phyloP scores from a whole-genome alignment of 2,329 filamentous ascomycete genomes.

The Penicillium sclerotigenum region DNA sequence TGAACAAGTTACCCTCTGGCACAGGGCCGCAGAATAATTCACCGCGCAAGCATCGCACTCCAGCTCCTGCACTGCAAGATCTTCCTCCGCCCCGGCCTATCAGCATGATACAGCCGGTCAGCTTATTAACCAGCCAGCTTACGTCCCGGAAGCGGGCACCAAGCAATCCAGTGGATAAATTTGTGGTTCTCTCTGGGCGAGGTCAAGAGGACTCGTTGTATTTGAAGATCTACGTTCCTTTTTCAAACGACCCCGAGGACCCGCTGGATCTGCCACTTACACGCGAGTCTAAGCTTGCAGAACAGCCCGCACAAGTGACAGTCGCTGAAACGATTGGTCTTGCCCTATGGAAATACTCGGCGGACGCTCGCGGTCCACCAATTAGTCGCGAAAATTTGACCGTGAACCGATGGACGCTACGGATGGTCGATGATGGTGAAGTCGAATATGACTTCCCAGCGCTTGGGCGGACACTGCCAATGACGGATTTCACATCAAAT shows the following conservation, averaged over 20 bases:
- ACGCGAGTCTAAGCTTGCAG: slow-evolving; percentile 54
- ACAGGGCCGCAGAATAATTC: slow-evolving; percentile 42
- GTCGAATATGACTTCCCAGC: slow-evolving; percentile 65
- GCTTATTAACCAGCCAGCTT: slow-evolving; percentile 57
- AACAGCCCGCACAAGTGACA: slow-evolving; percentile 48
- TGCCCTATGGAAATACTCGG: slow-evolving; percentile 59
- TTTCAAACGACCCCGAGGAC: slow-evolving; percentile 54
- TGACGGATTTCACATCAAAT: slow-evolving; percentile 65
- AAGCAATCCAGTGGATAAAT: slow-evolving; percentile 60
- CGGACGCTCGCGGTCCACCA: slow-evolving; percentile 55
- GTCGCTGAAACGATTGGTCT: slow-evolving; percentile 64
- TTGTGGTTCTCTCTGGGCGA: slow-evolving; percentile 58
- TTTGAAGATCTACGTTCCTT: slow-evolving; percentile 62
- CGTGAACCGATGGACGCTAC: slow-evolving; percentile 62
- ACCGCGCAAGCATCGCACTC: slow-evolving; percentile 50
- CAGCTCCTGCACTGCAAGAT: slow-evolving; percentile 52
- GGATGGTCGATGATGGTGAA: slow-evolving; percentile 67
- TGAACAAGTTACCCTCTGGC: slow-evolving; percentile 38
- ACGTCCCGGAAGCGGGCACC: slow-evolving; percentile 56
- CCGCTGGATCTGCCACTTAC: slow-evolving; percentile 58
- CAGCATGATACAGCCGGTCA: slow-evolving; percentile 56
- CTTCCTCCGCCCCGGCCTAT: slow-evolving; percentile 61
- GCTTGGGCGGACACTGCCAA: slow-evolving; percentile 54
- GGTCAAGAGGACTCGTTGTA: slow-evolving; percentile 60
- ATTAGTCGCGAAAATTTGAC: slow-evolving; percentile 53